Evolutionary conservation across 345 rosid genomes (phyloP), one percentile per base, ranked within the genome.

Genomic region (Crucihimalaya himalaica): DNA sequence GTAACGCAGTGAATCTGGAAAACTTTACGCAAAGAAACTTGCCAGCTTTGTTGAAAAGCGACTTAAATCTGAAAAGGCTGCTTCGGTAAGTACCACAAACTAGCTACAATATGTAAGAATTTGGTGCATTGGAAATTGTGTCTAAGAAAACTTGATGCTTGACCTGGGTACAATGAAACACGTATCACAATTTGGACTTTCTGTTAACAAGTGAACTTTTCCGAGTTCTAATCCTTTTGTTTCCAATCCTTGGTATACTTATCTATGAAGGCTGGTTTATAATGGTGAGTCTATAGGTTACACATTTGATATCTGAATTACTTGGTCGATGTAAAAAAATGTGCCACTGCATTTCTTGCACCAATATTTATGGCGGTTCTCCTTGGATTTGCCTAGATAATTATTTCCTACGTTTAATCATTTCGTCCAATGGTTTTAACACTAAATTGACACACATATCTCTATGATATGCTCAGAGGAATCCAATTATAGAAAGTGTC

Each of bases 41-140:
- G 81, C 92, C 13, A 86, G 89, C 82, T 96, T 96, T 60, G 86
- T 96, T 4, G 99, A 86, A 81, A 96, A 92, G 82, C 84, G 98
- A 71, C 83, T 96, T 69, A 92, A 88, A 86, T 80, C 89, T 77
- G 99, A 96, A 83, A 92, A 89, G 80, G 88, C 99, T 58, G 99
- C 99, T 67, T 92, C 99, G 35, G 99, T 92, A 87, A 89, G 98
- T 62, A n/a, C 23, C 66, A 39, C 50, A 61, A 40, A 61, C 34
- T 25, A 39, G 12, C 31, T 37, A 21, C 47, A 43, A 50, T 46
- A 69, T 51, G 42, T 74, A 54, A 27, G 14, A 70, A 32, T 48
- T 31, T 20, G 39, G 40, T 58, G 46, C 35, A 53, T 64, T 46
- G 40, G 10, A 42, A 69, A 63, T 19, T 68, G 21, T 50, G 47